Conservation (phyloP, 179 eudicot genomes). For the Gypsophila paniculata region DNA sequence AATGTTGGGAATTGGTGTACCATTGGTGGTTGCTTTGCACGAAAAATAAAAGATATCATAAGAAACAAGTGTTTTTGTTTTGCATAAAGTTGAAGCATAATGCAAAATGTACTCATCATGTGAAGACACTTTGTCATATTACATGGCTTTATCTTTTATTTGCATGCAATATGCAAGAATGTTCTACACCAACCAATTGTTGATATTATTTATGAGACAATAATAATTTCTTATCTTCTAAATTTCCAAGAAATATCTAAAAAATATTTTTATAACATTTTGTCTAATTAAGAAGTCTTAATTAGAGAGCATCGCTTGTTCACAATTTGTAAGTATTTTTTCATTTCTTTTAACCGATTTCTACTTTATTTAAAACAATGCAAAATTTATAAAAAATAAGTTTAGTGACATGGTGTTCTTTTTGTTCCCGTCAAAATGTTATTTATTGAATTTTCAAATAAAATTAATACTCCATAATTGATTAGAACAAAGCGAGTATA, state of each 20-base stretch:
- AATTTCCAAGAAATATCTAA: not conserved
- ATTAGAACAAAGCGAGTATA: too few species aligned
- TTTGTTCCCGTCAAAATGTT: too few species aligned
- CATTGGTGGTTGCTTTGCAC: not conserved
- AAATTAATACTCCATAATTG: too few species aligned
- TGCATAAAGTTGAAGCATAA: not conserved
- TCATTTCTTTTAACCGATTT: too few species aligned
- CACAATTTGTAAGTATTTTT: not conserved
- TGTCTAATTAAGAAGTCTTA: not conserved
- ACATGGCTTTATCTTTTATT: not conserved
- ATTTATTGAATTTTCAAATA: too few species aligned
- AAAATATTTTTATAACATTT: not conserved
- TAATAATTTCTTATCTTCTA: too few species aligned
- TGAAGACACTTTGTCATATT: constrained; percentile 7
- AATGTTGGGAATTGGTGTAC: not conserved
- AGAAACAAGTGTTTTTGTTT: constrained; percentile 5
- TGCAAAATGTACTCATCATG: constrained; percentile 16
- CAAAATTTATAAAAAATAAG: too few species aligned
- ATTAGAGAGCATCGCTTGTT: not conserved
- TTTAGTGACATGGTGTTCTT: too few species aligned
- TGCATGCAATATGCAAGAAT: constrained; percentile 21
- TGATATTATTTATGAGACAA: not conserved
- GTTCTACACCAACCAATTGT: not conserved
- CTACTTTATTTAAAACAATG: too few species aligned
- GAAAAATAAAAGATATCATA: not conserved